Base-by-base conservation (phyloP, 1,139 yeast genomes). In the Pneumocystis oryctolagi region DNA sequence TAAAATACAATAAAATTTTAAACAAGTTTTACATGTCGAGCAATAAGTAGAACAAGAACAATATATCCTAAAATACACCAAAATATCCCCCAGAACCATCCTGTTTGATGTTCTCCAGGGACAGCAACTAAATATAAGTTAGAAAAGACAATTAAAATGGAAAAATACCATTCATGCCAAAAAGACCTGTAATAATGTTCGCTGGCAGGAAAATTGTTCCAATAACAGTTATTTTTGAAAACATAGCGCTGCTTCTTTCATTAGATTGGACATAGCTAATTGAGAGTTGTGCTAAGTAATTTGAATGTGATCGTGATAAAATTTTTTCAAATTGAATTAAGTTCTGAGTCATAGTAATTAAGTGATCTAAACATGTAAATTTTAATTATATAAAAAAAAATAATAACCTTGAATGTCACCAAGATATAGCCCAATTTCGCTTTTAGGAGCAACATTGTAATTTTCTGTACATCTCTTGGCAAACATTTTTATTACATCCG, bases 401-500 rank as follows among this genome's bases (percentile, higher is more conserved):
- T 3, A 39, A 5, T 1, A 25, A 40, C 47, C 57, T 76, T 90
- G 97, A 71, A 90, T 90, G 83, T 92, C 98, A 65, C 97, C 97
- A 67, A 92, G 76, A 73, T 90, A 92, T 67, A 92, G 78, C 2
- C 77, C 77, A 69, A 78, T 77, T 61, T 77, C 80, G 20, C 73
- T 72, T 62, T 73, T 71, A 5, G 79, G 78, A 47, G 76, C 76
- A 57, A 72, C 73, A 47, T 73, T 73, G 73, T 76, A 66, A 67
- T 76, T 69, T 79, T 92, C 97, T 69, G 87, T 94, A 74, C 97
- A 90, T 71, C 98, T 80, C 72, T 92, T 92, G 55, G 97, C 95
- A 78, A 92, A 89, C 95, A 90, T 92, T 71, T 88, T 87, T 70
- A 92, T 89, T 65, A 92, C 98, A 73, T 94, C 98, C 0, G 98